Evolutionary conservation across 257 asterid genomes (phyloP).

Genomic region (Ilex aquifolium): DNA sequence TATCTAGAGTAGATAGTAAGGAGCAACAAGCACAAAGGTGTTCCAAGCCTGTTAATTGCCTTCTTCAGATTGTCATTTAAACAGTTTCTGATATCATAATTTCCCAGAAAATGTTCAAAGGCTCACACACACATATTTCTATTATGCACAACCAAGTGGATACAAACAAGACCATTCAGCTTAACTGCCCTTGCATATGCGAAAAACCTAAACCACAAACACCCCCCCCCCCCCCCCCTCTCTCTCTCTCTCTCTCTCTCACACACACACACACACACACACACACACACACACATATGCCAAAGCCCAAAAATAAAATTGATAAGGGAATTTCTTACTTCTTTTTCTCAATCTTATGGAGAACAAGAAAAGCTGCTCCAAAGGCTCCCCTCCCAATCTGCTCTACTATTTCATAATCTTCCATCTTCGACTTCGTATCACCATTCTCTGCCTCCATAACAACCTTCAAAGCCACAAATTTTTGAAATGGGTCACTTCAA

Average conservation of each 20-base stretch:
- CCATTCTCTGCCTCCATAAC: slow-evolving; percentile 53
- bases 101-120: no score
- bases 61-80: no score
- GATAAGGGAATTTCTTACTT: slow-evolving; percentile 37
- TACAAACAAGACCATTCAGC: no score
- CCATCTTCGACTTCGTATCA: slow-evolving; percentile 57
- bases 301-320: slow-evolving; percentile 6
- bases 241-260: no score
- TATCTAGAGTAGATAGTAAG: no score
- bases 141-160: no score
- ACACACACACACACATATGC: slow-evolving; percentile 11
- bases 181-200: no score
- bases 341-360: slow-evolving; percentile 57
- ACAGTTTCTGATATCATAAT: no score
- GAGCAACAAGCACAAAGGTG: no score
- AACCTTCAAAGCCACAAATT: slow-evolving; percentile 24
- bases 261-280: neutral
- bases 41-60: no score
- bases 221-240: no score
- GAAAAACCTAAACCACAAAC: neutral
- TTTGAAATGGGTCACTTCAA: slow-evolving; percentile 6
- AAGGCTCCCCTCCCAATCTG: slow-evolving; percentile 92
- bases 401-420: slow-evolving; percentile 68
- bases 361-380: slow-evolving; percentile 76
- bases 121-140: slow-evolving; percentile 8